Base-by-base conservation (phyloP, 1,139 yeast species). In the Suhomyces chickasaworum region DNA sequence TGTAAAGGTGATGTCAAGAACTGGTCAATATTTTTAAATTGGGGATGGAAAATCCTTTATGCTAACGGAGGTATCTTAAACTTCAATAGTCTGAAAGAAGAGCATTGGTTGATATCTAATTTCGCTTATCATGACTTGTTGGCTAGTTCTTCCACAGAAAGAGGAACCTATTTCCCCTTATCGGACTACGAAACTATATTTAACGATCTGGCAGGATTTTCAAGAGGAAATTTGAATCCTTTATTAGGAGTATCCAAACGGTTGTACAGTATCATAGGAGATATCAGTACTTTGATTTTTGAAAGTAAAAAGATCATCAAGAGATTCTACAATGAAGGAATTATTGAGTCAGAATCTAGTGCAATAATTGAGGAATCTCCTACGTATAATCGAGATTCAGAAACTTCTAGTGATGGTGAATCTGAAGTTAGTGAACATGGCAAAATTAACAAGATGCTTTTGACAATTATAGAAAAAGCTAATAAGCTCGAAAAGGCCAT, bases 61-160 rank as follows among this genome's bases (percentile, higher is more conserved):
- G 62, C 69, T 36, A 75, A 80, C 52, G 90, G 89, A 12, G 90
- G 89, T 0, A 67, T 82, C 37, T 76, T 80, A 53, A 76, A 76
- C 48, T 73, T 73, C 49, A 71, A 74, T 52, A 71, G 70, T 41
- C 80, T 80, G 60, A 81, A 79, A 52, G 82, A 79, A 49, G 81
- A 81, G 51, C 82, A 84, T 51, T 88, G 93, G 87, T 70, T 88
- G 46, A 81, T 86, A 21, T 80, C 89, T n/a, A 86, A 84, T 62
- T 88, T 85, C 65, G 89, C 90, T 1, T 88, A 87, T 59, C 95
- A 88, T 61, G 95, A 87, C 59, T 76, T 88, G 34, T 69, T 86
- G 52, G 83, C 93, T 1, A 77, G 84, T 44, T 79, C 86, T 12
- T 73, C 75, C 30, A 69, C 77, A 42, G 81, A 79, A 45, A 60